Evolutionary conservation across 768 basidiomycete species (phyloP).

Genomic region (Pulveroboletus frians): DNA sequence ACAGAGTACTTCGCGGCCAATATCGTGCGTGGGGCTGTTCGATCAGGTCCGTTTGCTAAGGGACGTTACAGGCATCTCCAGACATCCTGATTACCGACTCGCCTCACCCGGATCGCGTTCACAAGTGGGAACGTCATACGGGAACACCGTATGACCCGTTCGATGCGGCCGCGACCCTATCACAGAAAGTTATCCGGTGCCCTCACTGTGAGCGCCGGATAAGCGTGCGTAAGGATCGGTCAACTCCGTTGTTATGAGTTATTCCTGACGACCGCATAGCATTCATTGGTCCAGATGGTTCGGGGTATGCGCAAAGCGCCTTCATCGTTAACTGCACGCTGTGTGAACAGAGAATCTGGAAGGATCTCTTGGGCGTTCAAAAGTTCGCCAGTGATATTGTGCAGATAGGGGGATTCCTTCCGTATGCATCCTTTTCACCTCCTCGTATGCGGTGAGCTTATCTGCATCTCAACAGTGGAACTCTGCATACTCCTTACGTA

Average conservation of each 20-base stretch:
- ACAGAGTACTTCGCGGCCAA: slow-evolving; percentile 6
- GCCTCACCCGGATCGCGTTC: slow-evolving; percentile 6
- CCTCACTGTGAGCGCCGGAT: slow-evolving; percentile 22
- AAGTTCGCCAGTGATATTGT: slow-evolving; percentile 38
- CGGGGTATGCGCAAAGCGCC: slow-evolving; percentile 43
- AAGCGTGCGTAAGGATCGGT: slow-evolving; percentile 20
- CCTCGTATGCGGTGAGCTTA: background rate
- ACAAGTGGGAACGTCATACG: slow-evolving; percentile 1
- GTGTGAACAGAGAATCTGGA: slow-evolving; percentile 36
- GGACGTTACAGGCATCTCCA: slow-evolving; percentile 6
- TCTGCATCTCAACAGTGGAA: slow-evolving; percentile 25
- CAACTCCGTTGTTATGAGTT: background rate
- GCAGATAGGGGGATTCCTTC: slow-evolving; percentile 16
- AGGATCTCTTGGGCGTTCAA: slow-evolving; percentile 32
- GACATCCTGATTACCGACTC: slow-evolving; percentile 4
- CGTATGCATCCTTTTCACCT: slow-evolving; percentile 19
- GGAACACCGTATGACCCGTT: slow-evolving; percentile 15
- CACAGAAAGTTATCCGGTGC: slow-evolving; percentile 24
- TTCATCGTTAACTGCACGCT: slow-evolving; percentile 33
- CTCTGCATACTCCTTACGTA: slow-evolving; percentile 25
- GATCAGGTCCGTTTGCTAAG: background rate
- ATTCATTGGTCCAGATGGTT: slow-evolving; percentile 33
- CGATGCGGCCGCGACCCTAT: slow-evolving; percentile 17
- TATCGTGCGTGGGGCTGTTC: slow-evolving; percentile 7
- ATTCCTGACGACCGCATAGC: slow-evolving; percentile 27